Evolutionary conservation across 2,329 filamentous ascomycete species (phyloP).

Genomic region (Talaromyces sp.): DNA sequence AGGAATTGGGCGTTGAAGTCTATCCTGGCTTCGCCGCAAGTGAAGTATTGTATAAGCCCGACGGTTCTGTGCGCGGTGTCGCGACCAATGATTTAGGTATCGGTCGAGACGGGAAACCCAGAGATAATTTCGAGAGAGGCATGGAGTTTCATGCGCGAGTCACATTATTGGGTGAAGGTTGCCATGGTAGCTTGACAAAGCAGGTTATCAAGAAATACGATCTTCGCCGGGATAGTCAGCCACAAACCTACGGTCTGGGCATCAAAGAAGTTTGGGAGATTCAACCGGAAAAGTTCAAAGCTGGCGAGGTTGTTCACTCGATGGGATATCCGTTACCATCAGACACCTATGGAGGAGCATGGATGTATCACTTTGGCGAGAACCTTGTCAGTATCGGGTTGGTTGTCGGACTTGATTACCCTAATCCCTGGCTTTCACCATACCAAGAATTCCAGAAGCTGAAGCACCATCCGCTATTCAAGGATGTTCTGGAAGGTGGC

Average conservation of each 20-base stretch:
- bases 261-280: conserved; percentile 98
- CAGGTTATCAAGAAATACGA: conserved; percentile 94
- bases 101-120: conserved; percentile 74
- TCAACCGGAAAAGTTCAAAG: conserved; percentile 84
- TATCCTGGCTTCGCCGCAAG: conserved; percentile 95
- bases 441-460: conserved; percentile 98
- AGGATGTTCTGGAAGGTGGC: conserved; percentile 81
- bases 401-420: conserved; percentile 90
- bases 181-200: conserved; percentile 92
- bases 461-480: conserved; percentile 95
- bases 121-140: conserved; percentile 87
- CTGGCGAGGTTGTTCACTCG: conserved; percentile 80
- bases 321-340: conserved; percentile 87
- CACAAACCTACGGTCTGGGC: conserved; percentile 91
- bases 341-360: conserved; percentile 94
- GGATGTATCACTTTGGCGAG: conserved; percentile 99
- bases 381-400: conserved; percentile 91
- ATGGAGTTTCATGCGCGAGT: conserved; percentile 97
- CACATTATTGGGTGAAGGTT: conserved; percentile 90
- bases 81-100: conserved; percentile 94
- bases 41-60: conserved; percentile 80
- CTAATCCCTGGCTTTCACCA: conserved; percentile 93
- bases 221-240: conserved; percentile 79
- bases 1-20: conserved; percentile 91
- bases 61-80: conserved; percentile 88